phyloP scores from a whole-genome alignment of 371 early-diverging fungal genomes.

The Blakeslea trispora region DNA sequence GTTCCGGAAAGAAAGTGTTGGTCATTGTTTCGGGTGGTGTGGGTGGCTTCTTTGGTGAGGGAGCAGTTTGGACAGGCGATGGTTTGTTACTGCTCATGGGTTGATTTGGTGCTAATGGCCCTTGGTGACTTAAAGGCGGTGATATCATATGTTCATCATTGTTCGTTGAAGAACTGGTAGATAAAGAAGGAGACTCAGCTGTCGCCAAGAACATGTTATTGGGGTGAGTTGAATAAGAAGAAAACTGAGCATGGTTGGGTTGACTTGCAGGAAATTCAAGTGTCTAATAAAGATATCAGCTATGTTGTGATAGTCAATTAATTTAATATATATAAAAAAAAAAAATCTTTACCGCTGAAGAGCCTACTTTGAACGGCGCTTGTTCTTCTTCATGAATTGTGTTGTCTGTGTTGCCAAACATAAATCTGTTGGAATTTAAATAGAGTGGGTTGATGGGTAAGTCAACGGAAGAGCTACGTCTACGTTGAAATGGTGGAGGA shows the following conservation, averaged over 20 bases:
- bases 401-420: constrained; percentile 9
- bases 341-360: constrained; percentile 12
- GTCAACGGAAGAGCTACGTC: constrained; percentile 35
- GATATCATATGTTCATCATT: constrained; percentile 13
- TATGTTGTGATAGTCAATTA: not conserved
- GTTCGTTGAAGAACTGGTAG: constrained; percentile 3
- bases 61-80: not conserved
- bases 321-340: too few species aligned
- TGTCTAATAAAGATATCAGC: not conserved
- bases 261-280: constrained; percentile 12
- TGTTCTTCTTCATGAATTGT: constrained; percentile 25
- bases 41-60: not conserved
- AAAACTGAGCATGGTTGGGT: not conserved
- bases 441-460: constrained; percentile 31
- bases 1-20: constrained; percentile 26
- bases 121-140: constrained; percentile 2
- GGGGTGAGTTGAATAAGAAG: not conserved
- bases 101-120: not conserved
- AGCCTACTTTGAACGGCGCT: constrained; percentile 6
- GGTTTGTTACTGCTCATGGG: not conserved
- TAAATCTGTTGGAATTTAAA: constrained; percentile 17
- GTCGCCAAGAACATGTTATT: not conserved
- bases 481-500: constrained; percentile 28
- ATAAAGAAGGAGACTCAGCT: constrained; percentile 9
- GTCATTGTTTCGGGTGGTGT: constrained; percentile 7